Evolutionary conservation across 2,329 filamentous ascomycete species (phyloP).

Genomic region (Aureobasidium pullulans): DNA sequence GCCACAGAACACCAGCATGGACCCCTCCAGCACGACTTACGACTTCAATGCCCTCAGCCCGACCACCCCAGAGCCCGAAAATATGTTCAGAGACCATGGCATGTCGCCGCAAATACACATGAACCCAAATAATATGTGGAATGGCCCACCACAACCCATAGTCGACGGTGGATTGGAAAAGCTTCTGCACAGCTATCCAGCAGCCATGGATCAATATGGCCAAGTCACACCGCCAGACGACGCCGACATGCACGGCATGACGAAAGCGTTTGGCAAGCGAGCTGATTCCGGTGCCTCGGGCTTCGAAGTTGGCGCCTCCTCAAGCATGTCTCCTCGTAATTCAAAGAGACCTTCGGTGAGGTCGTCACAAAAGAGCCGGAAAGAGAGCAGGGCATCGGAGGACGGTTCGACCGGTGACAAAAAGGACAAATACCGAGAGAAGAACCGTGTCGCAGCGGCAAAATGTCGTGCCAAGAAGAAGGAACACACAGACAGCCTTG

Average conservation of each 20-base stretch:
- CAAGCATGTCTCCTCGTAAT: neutral
- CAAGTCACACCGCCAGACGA: constrained; percentile 33
- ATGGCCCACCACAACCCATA: neutral
- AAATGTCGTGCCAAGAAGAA: constrained; percentile 68
- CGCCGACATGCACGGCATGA: neutral
- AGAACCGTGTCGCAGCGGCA: constrained; percentile 65
- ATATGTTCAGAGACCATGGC: neutral
- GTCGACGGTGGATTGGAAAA: neutral
- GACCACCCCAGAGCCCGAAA: neutral
- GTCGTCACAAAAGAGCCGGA: constrained; percentile 1
- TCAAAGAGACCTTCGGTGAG: neutral
- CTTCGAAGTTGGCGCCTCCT: neutral
- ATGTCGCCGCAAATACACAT: neutral
- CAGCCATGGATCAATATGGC: constrained; percentile 22
- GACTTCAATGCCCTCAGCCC: constrained; percentile 1
- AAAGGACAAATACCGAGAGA: constrained; percentile 55
- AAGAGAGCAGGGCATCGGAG: constrained; percentile 19
- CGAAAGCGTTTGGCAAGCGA: neutral
- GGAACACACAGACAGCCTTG: constrained; percentile 46
- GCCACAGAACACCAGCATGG: neutral
- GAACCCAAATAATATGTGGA: neutral
- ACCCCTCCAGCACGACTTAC: neutral
- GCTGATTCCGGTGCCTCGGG: neutral
- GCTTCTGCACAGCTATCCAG: neutral
- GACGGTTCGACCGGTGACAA: constrained; percentile 29